Evolutionary conservation across 2,329 filamentous ascomycete genomes (phyloP).

Genomic region (Kalmusia sp.): DNA sequence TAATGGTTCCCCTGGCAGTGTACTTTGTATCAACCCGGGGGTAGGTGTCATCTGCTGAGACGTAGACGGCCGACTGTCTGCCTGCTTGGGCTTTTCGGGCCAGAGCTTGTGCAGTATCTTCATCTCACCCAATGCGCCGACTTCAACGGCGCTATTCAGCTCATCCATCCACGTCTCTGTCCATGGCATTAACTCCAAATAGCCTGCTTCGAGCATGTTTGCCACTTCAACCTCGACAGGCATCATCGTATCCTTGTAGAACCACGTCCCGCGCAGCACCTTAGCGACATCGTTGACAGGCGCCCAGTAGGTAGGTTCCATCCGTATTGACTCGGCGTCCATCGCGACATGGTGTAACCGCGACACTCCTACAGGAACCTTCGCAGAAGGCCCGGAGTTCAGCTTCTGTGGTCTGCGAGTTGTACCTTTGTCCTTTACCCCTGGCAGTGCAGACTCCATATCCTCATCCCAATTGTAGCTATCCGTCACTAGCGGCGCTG

Average conservation of each 20-base stretch:
- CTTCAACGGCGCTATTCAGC: constrained; percentile 85
- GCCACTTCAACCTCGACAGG: constrained; percentile 85
- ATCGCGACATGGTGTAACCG: constrained; percentile 87
- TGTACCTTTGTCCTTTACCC: constrained; percentile 37
- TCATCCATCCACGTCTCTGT: constrained; percentile 93
- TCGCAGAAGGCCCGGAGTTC: constrained; percentile 51
- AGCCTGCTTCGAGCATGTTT: constrained; percentile 92
- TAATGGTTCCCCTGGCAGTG: constrained; percentile 43
- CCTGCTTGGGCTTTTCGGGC: constrained; percentile 69
- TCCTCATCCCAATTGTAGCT: constrained; percentile 59
- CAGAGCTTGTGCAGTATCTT: constrained; percentile 87
- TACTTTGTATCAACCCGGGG: constrained; percentile 39
- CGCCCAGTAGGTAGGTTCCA: constrained; percentile 98
- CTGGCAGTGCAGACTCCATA: constrained; percentile 41
- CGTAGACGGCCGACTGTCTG: constrained; percentile 51
- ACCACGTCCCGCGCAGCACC: constrained; percentile 91
- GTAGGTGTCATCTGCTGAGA: constrained; percentile 37
- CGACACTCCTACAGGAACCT: constrained; percentile 88
- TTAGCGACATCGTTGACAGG: constrained; percentile 87
- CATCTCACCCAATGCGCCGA: constrained; percentile 87
- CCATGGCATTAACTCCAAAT: constrained; percentile 84
- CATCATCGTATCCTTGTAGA: constrained; percentile 94
- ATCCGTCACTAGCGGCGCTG: constrained; percentile 49
- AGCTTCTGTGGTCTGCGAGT: constrained; percentile 27
- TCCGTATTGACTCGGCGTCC: constrained; percentile 66